These are phyloP conservation scores for Clitopilus passeckerianus DNA, from an alignment of 768 basidiomycete species.

Conservation along the genomic window DNA sequence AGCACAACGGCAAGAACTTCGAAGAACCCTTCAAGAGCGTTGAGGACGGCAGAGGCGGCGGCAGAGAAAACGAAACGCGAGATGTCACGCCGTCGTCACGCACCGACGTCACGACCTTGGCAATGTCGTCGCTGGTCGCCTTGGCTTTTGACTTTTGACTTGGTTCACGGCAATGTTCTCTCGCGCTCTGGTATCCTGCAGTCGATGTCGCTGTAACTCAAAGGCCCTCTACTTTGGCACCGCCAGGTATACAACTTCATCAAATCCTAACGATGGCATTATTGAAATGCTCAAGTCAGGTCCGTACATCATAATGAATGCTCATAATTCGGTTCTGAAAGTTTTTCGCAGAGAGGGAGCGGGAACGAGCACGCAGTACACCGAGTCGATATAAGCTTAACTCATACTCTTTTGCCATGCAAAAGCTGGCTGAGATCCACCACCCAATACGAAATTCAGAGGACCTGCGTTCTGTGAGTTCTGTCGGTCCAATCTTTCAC, in stretches of 20 bases:
- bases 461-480: slow-evolving; percentile 16
- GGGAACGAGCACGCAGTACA: slow-evolving; percentile 29
- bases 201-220: slow-evolving; percentile 7
- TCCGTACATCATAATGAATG: slow-evolving; percentile 15
- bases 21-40: not conserved
- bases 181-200: not conserved
- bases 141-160: too few relatives aligned
- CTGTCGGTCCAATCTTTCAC: not conserved
- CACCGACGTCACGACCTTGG: not conserved
- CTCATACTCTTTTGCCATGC: slow-evolving; percentile 46
- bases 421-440: slow-evolving; percentile 30
- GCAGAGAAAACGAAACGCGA: slow-evolving; percentile 3
- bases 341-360: slow-evolving; percentile 31
- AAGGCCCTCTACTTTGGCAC: slow-evolving; percentile 1
- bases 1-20: too few relatives aligned
- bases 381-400: slow-evolving; percentile 45
- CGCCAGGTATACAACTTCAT: slow-evolving; percentile 2
- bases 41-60: not conserved
- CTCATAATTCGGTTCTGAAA: not conserved
- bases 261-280: slow-evolving; percentile 18
- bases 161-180: not conserved
- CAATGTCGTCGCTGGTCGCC: not conserved
- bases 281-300: slow-evolving; percentile 35
- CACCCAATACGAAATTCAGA: slow-evolving; percentile 37
- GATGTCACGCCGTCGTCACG: slow-evolving; percentile 8